Evolutionary conservation across 2,329 filamentous ascomycete species (phyloP).

Genomic region (Coniochaeta sp.): DNA sequence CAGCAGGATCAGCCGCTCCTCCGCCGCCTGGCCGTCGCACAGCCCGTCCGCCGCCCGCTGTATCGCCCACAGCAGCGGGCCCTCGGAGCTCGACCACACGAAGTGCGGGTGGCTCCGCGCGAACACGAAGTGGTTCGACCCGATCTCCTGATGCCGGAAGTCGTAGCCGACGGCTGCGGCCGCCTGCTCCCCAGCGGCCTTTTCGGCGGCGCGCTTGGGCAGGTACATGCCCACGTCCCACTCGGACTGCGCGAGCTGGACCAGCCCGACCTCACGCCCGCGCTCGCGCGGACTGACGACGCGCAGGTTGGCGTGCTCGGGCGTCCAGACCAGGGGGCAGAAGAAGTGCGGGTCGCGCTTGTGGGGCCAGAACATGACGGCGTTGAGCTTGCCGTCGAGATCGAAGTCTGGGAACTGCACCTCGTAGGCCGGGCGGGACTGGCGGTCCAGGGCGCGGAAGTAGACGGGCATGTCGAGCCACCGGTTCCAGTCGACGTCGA

Average conservation of each 20-base stretch:
- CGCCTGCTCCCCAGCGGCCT: background rate
- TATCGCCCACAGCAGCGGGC: background rate
- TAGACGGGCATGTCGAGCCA: background rate
- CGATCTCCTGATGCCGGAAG: background rate
- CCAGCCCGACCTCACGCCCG: background rate
- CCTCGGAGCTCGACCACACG: background rate
- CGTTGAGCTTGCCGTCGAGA: background rate
- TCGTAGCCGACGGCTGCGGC: background rate
- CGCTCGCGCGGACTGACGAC: background rate
- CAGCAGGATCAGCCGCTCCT: background rate
- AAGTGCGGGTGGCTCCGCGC: background rate
- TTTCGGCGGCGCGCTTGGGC: background rate
- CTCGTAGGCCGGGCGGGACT: background rate
- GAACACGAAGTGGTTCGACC: background rate
- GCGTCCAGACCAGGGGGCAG: background rate
- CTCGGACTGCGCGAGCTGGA: background rate
- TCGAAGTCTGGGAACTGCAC: background rate
- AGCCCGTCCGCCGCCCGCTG: background rate
- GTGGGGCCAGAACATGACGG: background rate
- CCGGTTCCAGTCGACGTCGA: background rate
- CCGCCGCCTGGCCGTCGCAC: background rate
- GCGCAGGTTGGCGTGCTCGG: background rate
- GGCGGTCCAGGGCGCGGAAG: background rate
- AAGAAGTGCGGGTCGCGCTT: background rate
- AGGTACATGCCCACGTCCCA: background rate